Evolutionary conservation across 2,329 filamentous ascomycete species (phyloP).

Genomic region (Beauveria medogensis): DNA sequence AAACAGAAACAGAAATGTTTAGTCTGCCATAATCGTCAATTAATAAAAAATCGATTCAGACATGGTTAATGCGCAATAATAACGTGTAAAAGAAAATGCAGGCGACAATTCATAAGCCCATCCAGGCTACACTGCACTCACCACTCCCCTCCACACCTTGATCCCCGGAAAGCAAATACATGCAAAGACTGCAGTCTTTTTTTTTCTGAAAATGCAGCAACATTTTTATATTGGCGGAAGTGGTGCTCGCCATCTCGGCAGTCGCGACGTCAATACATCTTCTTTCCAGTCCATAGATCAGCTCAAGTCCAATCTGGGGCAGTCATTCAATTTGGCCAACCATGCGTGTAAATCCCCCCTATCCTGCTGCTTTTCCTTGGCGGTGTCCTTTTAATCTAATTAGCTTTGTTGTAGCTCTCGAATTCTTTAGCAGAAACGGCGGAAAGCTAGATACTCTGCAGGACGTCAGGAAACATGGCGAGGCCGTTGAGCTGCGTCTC

Average conservation of each 20-base stretch:
- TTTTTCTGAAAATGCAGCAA: not conserved
- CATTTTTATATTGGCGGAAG: not conserved
- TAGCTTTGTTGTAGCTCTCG: not conserved
- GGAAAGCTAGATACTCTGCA: not conserved
- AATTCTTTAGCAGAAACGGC: not conserved
- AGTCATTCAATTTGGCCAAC: not conserved
- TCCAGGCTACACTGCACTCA: not conserved
- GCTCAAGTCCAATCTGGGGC: not conserved
- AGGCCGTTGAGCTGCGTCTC: not conserved
- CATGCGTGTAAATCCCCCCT: not conserved
- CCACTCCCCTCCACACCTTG: not conserved
- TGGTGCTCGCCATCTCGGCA: not conserved
- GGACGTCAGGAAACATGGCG: not conserved
- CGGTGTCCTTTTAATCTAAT: not conserved
- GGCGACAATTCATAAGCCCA: not conserved
- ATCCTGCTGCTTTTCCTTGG: not conserved
- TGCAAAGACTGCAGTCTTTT: not conserved
- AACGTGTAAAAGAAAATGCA: not conserved
- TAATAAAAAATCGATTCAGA: not conserved
- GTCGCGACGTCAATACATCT: not conserved
- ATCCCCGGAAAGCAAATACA: not conserved
- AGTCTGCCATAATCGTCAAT: not conserved
- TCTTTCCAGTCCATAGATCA: not conserved
- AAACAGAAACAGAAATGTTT: not conserved
- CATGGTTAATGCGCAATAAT: not conserved